A percentile compares a stretch with the other conserved stretches of the same genome.
Conservation (phyloP, 1,139 yeast genomes). For the Barnettozyma hawaiiensis region DNA sequence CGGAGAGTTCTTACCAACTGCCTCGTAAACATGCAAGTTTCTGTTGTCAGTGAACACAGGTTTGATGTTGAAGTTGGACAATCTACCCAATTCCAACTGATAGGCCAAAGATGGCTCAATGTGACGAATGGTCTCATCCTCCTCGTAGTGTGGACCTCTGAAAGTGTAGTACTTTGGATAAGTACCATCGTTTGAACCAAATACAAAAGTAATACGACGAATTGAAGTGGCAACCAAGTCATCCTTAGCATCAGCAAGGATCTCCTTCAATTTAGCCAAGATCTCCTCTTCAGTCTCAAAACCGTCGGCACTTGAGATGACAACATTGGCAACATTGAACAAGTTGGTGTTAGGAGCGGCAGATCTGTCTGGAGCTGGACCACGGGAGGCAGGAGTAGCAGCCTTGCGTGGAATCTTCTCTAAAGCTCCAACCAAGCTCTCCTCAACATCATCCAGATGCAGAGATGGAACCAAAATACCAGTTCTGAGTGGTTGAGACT, state of each 20-base stretch:
- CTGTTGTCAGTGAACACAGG: slow-evolving; percentile 96
- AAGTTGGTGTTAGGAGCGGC: slow-evolving; percentile 37
- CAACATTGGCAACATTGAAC: slow-evolving; percentile 76
- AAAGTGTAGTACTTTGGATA: slow-evolving; percentile 96
- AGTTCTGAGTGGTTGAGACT: slow-evolving; percentile 60
- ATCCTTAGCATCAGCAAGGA: slow-evolving; percentile 61
- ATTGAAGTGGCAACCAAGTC: slow-evolving; percentile 66
- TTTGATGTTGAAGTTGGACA: slow-evolving; percentile 89
- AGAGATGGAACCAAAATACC: slow-evolving; percentile 84
- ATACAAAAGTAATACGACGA: slow-evolving; percentile 88
- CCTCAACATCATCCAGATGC: slow-evolving; percentile 88
- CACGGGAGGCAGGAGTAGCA: slow-evolving; percentile 27
- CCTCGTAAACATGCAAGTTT: slow-evolving; percentile 95
- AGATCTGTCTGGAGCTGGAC: slow-evolving; percentile 42
- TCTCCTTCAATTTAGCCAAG: slow-evolving; percentile 54
- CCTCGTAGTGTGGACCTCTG: slow-evolving; percentile 77
- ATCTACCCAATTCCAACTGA: slow-evolving; percentile 92
- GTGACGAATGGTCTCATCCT: slow-evolving; percentile 91
- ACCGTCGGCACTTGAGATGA: slow-evolving; percentile 70
- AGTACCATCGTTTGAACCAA: slow-evolving; percentile 76
- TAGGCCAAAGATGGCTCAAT: slow-evolving; percentile 97
- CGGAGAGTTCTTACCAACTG: slow-evolving; percentile 88
- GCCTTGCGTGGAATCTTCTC: slow-evolving; percentile 53
- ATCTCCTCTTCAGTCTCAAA: slow-evolving; percentile 67
- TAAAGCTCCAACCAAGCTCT: slow-evolving; percentile 68